A percentile compares a stretch with the other conserved stretches of the same genome.
These are phyloP conservation scores for Yamadazyma sp. DNA, from an alignment of 805 yeast species.

Conservation along the genomic window DNA sequence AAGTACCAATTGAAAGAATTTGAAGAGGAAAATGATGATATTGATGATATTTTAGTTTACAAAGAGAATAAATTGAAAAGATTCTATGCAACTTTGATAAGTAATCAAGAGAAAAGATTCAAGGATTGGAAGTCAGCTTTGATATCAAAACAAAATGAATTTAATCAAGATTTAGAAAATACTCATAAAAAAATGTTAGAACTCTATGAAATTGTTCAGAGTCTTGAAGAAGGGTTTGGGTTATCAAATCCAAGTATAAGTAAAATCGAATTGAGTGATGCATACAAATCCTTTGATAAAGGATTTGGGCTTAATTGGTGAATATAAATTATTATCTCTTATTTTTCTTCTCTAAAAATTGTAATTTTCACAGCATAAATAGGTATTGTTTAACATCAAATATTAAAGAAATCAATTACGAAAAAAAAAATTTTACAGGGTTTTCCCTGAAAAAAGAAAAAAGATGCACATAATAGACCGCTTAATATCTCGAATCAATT, in stretches of 20 bases:
- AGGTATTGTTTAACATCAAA: too few species aligned
- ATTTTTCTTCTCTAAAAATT: too few species aligned
- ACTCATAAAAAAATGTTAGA: slow-evolving; percentile 33
- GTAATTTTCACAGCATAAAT: too few species aligned
- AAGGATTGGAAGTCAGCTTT: slow-evolving; percentile 61
- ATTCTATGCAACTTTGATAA: slow-evolving; percentile 35
- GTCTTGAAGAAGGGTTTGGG: slow-evolving; percentile 10
- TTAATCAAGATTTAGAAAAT: slow-evolving; percentile 52
- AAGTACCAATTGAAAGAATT: slow-evolving; percentile 20
- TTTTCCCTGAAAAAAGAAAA: too few species aligned
- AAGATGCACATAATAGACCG: too few species aligned
- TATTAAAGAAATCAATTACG: too few species aligned
- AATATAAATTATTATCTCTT: background rate
- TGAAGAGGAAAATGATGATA: slow-evolving; percentile 18
- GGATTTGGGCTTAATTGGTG: slow-evolving; percentile 3
- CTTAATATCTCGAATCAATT: too few species aligned
- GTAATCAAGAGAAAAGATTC: slow-evolving; percentile 51
- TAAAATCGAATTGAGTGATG: slow-evolving; percentile 6
- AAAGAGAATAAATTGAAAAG: slow-evolving; percentile 42
- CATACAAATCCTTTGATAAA: slow-evolving; percentile 1
- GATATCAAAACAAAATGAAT: slow-evolving; percentile 50
- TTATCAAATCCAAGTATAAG: slow-evolving; percentile 6
- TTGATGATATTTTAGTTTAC: slow-evolving; percentile 43
- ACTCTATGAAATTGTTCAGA: slow-evolving; percentile 26
- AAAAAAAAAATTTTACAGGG: too few species aligned